Evolutionary conservation across 257 asterid species (phyloP), one percentile per base, ranked within the genome.

Genomic region (Solanum commersonii): DNA sequence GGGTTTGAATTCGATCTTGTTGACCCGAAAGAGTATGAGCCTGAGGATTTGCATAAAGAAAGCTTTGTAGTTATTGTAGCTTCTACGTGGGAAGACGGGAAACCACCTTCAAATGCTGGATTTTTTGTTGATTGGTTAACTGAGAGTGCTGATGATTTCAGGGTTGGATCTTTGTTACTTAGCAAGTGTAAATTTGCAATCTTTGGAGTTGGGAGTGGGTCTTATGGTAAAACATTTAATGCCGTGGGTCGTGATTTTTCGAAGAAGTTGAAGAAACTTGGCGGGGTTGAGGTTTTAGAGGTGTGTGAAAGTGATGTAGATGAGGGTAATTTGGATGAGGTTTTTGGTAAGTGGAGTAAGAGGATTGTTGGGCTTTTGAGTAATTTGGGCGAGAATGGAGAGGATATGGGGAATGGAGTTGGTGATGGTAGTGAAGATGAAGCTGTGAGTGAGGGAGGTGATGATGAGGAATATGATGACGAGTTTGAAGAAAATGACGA

Each of bases 31-130:
- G 97, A 94, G 88, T 97, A 94, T 46, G 99, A 97, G 90, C 99
- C 99, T 1, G 99, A 97, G 90, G 99, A 97, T 88, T 91, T 97
- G 8, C 91, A 92, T 35, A 95, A 93, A 59, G 99, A 97, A 88
- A 83, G 88, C 9, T 87, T 93, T 4, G 94, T 95, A 67, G 70
- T 97, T 85, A 85, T 96, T 33, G 90, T 97, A 29, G 96, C 98
- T 71, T 96, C 99, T 33, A 97, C 99, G 13, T 97, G 99, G 99
- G 99, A 96, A 71, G 91, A 94, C 15, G 99, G 99, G 14, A 95
- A 76, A 59, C 86, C 99, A 3, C 98, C 99, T 72, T 33, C 63
- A 46, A 94, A 95, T 52, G 99, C 98, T 46, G 90, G 92, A 14
- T 97, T 97, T 91, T 86, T 97, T 90, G 96, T 94, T 16, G 92